Evolutionary conservation across 2,329 filamentous ascomycete species (phyloP).

Genomic region (Xenosphaeropsis pyriputrescens): DNA sequence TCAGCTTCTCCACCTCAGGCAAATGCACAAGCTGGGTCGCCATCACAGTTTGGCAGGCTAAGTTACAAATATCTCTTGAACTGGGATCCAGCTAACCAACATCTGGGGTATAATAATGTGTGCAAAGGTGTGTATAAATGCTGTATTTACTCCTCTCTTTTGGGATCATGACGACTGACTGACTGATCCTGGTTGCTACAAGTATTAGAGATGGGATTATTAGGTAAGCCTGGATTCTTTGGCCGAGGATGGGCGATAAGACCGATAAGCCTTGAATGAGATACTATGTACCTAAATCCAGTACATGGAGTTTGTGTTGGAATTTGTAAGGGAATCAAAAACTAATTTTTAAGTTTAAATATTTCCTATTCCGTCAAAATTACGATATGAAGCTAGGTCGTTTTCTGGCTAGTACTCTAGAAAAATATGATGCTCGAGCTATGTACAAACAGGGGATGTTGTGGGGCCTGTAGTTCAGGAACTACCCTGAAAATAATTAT

Average conservation of each 20-base stretch:
- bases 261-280: too few species aligned
- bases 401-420: too few species aligned
- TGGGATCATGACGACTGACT: not conserved
- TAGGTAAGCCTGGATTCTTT: not conserved
- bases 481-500: too few species aligned
- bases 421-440: too few species aligned
- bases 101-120: not conserved
- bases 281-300: too few species aligned
- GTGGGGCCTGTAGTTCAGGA: too few species aligned
- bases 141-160: not conserved
- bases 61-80: not conserved
- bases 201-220: too few species aligned
- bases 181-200: too few species aligned
- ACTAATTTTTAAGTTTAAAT: too few species aligned
- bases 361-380: too few species aligned
- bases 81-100: not conserved
- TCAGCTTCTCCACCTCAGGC: slow-evolving; percentile 63
- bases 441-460: too few species aligned
- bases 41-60: slow-evolving; percentile 7
- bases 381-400: not conserved
- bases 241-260: not conserved
- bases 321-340: too few species aligned
- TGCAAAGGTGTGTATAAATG: not conserved
- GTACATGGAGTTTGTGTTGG: not conserved
- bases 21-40: slow-evolving; percentile 24